Evolutionary conservation across 2,329 filamentous ascomycete genomes (phyloP).

Genomic region (Colletotrichum scovillei): DNA sequence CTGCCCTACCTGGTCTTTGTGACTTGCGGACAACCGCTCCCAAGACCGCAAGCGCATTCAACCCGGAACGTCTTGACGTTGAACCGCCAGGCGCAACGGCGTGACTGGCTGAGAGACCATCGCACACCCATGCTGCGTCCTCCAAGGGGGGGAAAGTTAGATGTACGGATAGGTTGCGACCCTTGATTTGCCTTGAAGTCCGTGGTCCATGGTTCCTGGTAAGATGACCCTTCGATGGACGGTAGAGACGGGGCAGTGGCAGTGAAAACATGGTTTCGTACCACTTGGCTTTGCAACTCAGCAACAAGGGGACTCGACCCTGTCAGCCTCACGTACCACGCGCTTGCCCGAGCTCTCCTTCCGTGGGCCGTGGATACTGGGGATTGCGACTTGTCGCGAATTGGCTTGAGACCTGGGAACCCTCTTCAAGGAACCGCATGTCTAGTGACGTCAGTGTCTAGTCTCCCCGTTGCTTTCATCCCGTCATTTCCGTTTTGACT

Average conservation of each 20-base stretch:
- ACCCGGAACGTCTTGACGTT: background rate
- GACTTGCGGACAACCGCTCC: background rate
- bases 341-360: constrained; percentile 8
- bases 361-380: background rate
- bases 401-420: constrained; percentile 11
- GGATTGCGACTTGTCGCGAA: constrained; percentile 23
- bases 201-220: background rate
- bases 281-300: background rate
- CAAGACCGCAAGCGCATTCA: background rate
- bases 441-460: constrained; percentile 22
- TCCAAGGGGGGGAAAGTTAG: background rate
- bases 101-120: constrained; percentile 6
- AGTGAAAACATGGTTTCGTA: background rate
- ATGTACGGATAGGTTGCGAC: background rate
- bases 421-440: constrained; percentile 30
- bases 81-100: background rate
- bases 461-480: constrained; percentile 36
- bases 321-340: constrained; percentile 20
- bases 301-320: background rate
- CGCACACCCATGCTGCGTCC: background rate
- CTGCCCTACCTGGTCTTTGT: background rate
- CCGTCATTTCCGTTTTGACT: constrained; percentile 43
- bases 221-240: background rate
- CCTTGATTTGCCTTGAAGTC: background rate
- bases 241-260: background rate